phyloP scores from a whole-genome alignment of 2,329 filamentous ascomycete species.

The Metarhizium rileyi region DNA sequence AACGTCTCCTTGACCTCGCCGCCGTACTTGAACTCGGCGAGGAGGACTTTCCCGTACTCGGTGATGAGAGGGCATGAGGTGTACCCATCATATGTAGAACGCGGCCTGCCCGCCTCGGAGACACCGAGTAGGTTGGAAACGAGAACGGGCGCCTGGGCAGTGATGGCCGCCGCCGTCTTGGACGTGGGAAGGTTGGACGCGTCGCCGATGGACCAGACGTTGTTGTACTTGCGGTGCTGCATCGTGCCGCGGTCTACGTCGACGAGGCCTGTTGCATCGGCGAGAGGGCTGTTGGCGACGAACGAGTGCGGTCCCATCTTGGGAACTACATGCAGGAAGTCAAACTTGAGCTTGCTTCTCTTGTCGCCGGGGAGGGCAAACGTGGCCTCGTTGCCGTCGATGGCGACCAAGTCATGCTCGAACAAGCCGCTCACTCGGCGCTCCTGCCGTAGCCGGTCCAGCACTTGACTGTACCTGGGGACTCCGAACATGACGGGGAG shows the following conservation, averaged over 20 bases:
- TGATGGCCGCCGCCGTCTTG: slow-evolving; percentile 45
- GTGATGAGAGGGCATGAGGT: slow-evolving; percentile 45
- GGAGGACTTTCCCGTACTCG: slow-evolving; percentile 51
- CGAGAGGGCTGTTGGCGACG: slow-evolving; percentile 41
- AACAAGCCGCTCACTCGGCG: slow-evolving; percentile 48
- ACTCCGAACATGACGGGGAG: slow-evolving; percentile 50
- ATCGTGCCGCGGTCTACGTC: slow-evolving; percentile 44
- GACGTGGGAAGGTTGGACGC: slow-evolving; percentile 48
- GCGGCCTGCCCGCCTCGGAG: slow-evolving; percentile 34
- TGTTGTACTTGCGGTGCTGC: slow-evolving; percentile 42
- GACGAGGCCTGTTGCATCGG: slow-evolving; percentile 45
- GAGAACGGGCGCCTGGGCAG: slow-evolving; percentile 39
- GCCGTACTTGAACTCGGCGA: slow-evolving; percentile 58
- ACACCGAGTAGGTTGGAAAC: slow-evolving; percentile 36
- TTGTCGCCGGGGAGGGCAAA: slow-evolving; percentile 36
- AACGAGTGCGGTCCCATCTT: slow-evolving; percentile 50
- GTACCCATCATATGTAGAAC: slow-evolving; percentile 42
- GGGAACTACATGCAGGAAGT: slow-evolving; percentile 46
- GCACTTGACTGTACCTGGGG: slow-evolving; percentile 45
- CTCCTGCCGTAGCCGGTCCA: slow-evolving; percentile 43
- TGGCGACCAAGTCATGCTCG: slow-evolving; percentile 43
- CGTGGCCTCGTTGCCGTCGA: slow-evolving; percentile 42
- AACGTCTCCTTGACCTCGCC: slow-evolving; percentile 56
- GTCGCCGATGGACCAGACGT: slow-evolving; percentile 50
- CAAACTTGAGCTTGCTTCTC: slow-evolving; percentile 37